phyloP scores from a whole-genome alignment of 2,329 filamentous ascomycete species.

The Davidsoniella neocaledoniae region DNA sequence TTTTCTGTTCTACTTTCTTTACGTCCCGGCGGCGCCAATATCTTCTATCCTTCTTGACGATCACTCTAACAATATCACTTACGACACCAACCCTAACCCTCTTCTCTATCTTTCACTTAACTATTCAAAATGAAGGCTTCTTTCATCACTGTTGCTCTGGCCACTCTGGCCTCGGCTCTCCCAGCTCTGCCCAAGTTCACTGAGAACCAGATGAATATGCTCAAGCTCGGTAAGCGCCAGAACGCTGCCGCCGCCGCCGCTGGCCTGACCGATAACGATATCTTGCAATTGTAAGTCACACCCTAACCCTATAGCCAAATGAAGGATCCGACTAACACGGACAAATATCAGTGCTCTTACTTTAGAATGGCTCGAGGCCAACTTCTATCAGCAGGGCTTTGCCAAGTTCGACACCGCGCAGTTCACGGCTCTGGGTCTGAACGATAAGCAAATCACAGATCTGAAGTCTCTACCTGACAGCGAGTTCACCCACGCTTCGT shows the following conservation, averaged over 20 bases:
- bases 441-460: constrained; percentile 23
- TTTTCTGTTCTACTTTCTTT: constrained; percentile 17
- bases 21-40: constrained; percentile 17
- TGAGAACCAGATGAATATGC: constrained; percentile 28
- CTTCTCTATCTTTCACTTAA: not conserved
- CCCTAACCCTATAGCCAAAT: no score
- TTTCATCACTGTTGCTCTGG: constrained; percentile 27
- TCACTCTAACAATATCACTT: no score
- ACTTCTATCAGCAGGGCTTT: constrained; percentile 58
- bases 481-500: constrained; percentile 32
- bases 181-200: constrained; percentile 29
- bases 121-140: constrained; percentile 25
- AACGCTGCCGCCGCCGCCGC: constrained; percentile 29
- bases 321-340: not conserved
- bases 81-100: no score
- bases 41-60: not conserved
- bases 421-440: constrained; percentile 36
- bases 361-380: constrained; percentile 56
- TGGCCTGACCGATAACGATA: constrained; percentile 35
- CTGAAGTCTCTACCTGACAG: constrained; percentile 45
- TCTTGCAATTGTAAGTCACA: constrained; percentile 38
- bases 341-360: constrained; percentile 39
- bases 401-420: constrained; percentile 46
- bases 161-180: constrained; percentile 28
- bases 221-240: constrained; percentile 32